Conservation (phyloP, 2,329 filamentous ascomycete genomes). For the Penicillium sp. region DNA sequence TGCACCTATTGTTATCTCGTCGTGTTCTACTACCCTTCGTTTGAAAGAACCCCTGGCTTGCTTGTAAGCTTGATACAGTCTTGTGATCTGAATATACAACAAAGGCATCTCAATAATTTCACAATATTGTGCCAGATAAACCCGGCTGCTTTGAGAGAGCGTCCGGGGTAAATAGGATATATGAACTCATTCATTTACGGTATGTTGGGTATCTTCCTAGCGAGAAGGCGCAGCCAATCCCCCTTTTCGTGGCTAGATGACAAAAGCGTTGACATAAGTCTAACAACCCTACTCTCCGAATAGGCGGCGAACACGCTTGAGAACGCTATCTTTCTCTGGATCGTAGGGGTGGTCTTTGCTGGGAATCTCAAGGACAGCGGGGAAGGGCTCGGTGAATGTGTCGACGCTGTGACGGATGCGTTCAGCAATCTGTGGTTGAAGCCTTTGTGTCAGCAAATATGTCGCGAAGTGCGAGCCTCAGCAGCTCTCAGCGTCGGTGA, state of each 20-base stretch:
- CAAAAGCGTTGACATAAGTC: slow-evolving; percentile 1
- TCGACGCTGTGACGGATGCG: slow-evolving; percentile 88
- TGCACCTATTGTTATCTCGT: slow-evolving; percentile 1
- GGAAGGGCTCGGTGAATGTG: slow-evolving; percentile 89
- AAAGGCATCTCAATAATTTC: neutral
- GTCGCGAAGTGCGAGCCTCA: neutral
- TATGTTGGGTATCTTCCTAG: slow-evolving; percentile 24
- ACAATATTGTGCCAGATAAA: neutral
- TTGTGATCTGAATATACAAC: neutral
- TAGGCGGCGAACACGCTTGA: slow-evolving; percentile 75
- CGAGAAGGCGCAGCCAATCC: slow-evolving; percentile 2
- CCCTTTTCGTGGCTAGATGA: slow-evolving; percentile 3
- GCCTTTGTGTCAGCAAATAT: neutral
- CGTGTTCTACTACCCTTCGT: neutral
- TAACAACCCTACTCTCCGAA: slow-evolving; percentile 53
- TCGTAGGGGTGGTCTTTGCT: slow-evolving; percentile 99
- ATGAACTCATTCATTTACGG: slow-evolving; percentile 14
- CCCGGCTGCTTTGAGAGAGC: neutral
- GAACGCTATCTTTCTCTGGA: slow-evolving; percentile 95
- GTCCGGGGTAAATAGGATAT: slow-evolving; percentile 5
- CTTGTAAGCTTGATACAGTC: neutral
- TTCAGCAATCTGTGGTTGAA: slow-evolving; percentile 70
- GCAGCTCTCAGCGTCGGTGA: neutral
- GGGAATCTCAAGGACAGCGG: slow-evolving; percentile 92
- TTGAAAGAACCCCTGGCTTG: neutral